phyloP scores from a whole-genome alignment of 305 asterid genomes.

The Petunia hybrid region DNA sequence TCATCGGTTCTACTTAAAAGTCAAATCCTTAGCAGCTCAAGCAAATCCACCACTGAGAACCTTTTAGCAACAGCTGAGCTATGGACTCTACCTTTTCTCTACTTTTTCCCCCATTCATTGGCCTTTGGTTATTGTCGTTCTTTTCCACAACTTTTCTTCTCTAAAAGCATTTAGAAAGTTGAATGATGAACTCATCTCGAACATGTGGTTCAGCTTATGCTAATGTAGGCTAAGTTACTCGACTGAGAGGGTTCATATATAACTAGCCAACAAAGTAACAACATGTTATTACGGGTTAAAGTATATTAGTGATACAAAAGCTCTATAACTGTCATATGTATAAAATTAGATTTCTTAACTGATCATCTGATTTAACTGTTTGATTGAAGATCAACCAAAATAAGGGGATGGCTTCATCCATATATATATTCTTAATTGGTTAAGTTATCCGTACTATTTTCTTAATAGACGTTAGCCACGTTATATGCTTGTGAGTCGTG shows the following conservation, averaged over 20 bases:
- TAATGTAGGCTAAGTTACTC: background rate
- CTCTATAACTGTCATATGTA: too few relatives aligned
- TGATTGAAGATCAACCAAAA: too few relatives aligned
- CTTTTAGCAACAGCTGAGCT: background rate
- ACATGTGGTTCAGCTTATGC: background rate
- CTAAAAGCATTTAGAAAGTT: background rate
- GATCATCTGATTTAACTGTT: background rate
- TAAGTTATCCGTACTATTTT: background rate
- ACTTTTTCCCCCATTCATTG: background rate
- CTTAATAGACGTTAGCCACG: background rate
- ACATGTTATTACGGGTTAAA: too few relatives aligned
- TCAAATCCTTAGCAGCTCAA: background rate
- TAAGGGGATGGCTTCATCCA: background rate
- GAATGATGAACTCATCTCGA: background rate
- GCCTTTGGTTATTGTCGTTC: background rate
- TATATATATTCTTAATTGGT: background rate
- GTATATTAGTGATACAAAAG: too few relatives aligned
- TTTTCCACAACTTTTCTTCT: background rate
- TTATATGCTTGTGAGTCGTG: slow-evolving; percentile 11
- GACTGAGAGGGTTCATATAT: background rate
- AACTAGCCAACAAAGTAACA: too few relatives aligned
- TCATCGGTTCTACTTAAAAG: background rate
- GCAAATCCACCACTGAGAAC: background rate
- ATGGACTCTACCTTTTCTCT: background rate
- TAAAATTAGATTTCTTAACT: background rate